A percentile compares a stretch with the other conserved stretches of the same genome.
These are phyloP conservation scores for Porodaedalea pini DNA, from an alignment of 1,284 basidiomycete genomes.

Conservation along the genomic window DNA sequence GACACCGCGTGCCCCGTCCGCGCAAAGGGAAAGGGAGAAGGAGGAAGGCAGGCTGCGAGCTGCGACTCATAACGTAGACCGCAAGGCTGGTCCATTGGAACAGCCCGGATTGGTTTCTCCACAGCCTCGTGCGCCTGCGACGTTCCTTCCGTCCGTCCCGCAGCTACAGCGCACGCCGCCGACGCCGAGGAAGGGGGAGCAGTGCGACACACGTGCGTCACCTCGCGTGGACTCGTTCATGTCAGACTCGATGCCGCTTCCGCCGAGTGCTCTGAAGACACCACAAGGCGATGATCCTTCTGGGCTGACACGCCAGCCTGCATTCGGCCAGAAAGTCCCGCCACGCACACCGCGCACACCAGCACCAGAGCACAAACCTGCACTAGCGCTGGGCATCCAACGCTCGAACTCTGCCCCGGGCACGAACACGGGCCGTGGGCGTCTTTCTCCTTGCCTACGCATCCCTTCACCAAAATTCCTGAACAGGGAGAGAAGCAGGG, in stretches of 20 bases:
- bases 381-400: constrained; percentile 7
- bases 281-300: background rate
- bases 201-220: background rate
- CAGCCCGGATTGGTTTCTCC: background rate
- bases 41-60: constrained; percentile 13
- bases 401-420: constrained; percentile 17
- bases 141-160: constrained; percentile 15
- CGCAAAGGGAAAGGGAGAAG: constrained; percentile 4
- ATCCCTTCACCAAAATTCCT: constrained; percentile 23
- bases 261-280: background rate
- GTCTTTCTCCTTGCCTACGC: constrained; percentile 25
- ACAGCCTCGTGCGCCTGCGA: constrained; percentile 8
- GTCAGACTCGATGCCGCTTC: constrained; percentile 21
- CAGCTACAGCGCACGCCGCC: constrained; percentile 16
- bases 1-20: constrained; percentile 8
- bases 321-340: background rate
- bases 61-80: background rate
- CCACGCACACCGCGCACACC: constrained; percentile 1
- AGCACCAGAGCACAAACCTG: constrained; percentile 1
- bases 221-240: constrained; percentile 20
- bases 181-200: constrained; percentile 13
- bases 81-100: background rate
- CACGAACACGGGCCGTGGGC: constrained; percentile 16
- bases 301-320: constrained; percentile 12
- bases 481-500: constrained; percentile 17